Conservation (phyloP, 1,284 basidiomycete species). For the Spongispora temasekensis region DNA sequence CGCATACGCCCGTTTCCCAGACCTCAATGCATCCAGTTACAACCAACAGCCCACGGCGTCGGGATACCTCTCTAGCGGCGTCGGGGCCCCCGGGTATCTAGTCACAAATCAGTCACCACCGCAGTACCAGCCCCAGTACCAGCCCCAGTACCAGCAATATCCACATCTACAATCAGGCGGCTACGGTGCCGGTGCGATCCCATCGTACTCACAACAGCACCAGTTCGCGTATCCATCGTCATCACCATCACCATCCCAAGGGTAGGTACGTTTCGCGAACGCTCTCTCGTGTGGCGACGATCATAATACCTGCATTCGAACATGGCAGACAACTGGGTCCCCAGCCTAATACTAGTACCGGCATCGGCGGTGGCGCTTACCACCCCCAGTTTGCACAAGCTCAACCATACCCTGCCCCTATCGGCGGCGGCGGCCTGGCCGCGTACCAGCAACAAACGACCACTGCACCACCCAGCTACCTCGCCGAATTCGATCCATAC, state of each 20-base stretch:
- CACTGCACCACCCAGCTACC: conserved; percentile 38
- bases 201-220: conserved; percentile 23
- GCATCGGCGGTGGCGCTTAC: conserved; percentile 15
- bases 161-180: conserved; percentile 18
- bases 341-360: conserved; percentile 30
- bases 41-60: conserved; percentile 28
- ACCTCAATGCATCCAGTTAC: conserved; percentile 38
- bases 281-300: too few species aligned
- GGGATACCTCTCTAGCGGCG: conserved; percentile 18
- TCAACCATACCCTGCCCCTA: conserved; percentile 14
- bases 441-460: conserved; percentile 32
- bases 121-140: conserved; percentile 37
- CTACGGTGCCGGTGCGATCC: conserved; percentile 20
- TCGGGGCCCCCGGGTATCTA: too few species aligned
- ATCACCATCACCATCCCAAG: too few species aligned
- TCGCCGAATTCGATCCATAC: conserved; percentile 60
- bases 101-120: conserved; percentile 34
- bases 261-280: too few species aligned
- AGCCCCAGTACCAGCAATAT: conserved; percentile 17
- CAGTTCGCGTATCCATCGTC: too few species aligned
- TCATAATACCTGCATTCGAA: too few species aligned
- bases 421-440: conserved; percentile 9
- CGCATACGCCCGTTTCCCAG: conserved; percentile 53
- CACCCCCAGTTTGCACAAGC: conserved; percentile 25
- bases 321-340: conserved; percentile 23